A percentile compares a stretch with the other conserved stretches of the same genome.
Conservation (phyloP, 2,329 filamentous ascomycete genomes). For the Sporothrix inflata region DNA sequence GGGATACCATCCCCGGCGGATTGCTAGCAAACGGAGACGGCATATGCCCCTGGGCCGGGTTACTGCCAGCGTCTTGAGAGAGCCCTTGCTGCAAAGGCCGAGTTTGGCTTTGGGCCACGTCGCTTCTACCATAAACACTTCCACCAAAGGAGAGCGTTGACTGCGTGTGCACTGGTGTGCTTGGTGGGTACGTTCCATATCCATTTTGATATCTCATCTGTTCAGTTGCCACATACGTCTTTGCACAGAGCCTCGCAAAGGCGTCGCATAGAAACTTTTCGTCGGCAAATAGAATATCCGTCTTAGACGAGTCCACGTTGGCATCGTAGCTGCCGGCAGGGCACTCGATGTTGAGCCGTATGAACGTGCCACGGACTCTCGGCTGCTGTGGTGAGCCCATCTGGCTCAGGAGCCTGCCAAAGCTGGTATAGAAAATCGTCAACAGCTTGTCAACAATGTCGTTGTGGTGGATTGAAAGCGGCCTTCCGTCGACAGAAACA, state of each 20-base stretch:
- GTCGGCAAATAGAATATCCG: conserved; percentile 70
- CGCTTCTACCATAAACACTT: neutral
- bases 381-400: conserved; percentile 11
- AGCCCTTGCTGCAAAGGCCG: neutral
- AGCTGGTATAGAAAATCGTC: conserved; percentile 54
- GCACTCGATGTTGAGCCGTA: conserved; percentile 67
- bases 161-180: conserved; percentile 12
- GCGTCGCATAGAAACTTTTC: conserved; percentile 50
- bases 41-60: neutral
- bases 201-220: neutral
- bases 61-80: neutral
- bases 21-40: neutral
- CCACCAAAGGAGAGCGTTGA: neutral
- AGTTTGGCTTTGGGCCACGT: neutral
- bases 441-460: conserved; percentile 65
- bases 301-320: conserved; percentile 73
- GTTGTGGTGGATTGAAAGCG: conserved; percentile 56
- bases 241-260: conserved; percentile 50
- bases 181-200: neutral
- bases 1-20: neutral
- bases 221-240: neutral
- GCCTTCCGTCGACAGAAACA: conserved; percentile 70
- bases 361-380: conserved; percentile 57
- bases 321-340: conserved; percentile 67
- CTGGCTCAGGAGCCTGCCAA: conserved; percentile 44